Conservation (phyloP, 306 rosid genomes). For the Gynostemma pentaphyllum region DNA sequence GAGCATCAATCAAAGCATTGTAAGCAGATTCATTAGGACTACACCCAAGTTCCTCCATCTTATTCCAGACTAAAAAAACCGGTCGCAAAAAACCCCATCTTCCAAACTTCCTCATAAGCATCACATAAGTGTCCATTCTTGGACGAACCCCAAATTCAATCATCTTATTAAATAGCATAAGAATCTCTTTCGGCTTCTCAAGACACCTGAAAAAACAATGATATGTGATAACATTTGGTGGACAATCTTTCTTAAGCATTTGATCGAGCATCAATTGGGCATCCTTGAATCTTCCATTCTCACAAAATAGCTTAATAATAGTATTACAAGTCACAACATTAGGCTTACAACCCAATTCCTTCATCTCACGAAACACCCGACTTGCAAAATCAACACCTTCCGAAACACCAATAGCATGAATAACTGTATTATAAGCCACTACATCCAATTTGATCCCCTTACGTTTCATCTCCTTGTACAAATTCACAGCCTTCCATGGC, state of each 20-base stretch:
- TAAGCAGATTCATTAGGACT: constrained; percentile 75
- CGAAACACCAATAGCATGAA: constrained; percentile 57
- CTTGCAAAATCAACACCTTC: constrained; percentile 68
- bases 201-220: constrained; percentile 49
- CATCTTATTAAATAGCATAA: constrained; percentile 60
- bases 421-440: constrained; percentile 62
- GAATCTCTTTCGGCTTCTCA: constrained; percentile 56
- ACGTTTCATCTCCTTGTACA: constrained; percentile 54
- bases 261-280: constrained; percentile 38
- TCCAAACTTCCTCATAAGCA: constrained; percentile 80
- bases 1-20: constrained; percentile 76
- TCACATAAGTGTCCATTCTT: constrained; percentile 58
- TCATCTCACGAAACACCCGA: constrained; percentile 57
- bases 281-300: constrained; percentile 48
- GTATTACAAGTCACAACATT: constrained; percentile 62
- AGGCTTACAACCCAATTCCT: constrained; percentile 55
- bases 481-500: constrained; percentile 76
- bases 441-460: constrained; percentile 61
- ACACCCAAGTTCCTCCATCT: constrained; percentile 62
- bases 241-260: constrained; percentile 42
- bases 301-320: constrained; percentile 58
- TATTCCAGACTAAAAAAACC: constrained; percentile 61
- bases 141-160: constrained; percentile 58
- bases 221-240: constrained; percentile 51
- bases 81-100: constrained; percentile 91